Evolutionary conservation across 2,329 filamentous ascomycete genomes (phyloP).

Genomic region (Hypoxylon sp.): DNA sequence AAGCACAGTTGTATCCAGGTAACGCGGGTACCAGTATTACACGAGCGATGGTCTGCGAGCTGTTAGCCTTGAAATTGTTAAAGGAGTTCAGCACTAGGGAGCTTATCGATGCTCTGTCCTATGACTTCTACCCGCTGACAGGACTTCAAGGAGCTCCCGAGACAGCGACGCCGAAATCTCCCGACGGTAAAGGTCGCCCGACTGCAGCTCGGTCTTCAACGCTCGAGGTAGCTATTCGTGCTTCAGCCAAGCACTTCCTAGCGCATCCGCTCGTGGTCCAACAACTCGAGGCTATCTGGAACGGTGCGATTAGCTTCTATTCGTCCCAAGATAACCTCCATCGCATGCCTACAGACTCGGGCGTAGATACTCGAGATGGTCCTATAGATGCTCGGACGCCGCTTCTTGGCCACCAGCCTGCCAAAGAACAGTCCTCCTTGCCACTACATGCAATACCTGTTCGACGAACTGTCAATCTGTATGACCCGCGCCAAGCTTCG

Average conservation of each 20-base stretch:
- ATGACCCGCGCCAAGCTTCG: conserved; percentile 91
- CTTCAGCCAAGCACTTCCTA: conserved; percentile 92
- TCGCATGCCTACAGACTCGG: conserved; percentile 61
- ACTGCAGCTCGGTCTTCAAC: conserved; percentile 86
- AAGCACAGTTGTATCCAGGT: conserved; percentile 83
- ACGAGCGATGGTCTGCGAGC: conserved; percentile 88
- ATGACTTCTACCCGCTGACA: conserved; percentile 88
- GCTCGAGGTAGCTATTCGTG: conserved; percentile 91
- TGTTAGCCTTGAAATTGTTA: conserved; percentile 88
- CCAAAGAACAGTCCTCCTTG: conserved; percentile 52
- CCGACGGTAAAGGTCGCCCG: conserved; percentile 60
- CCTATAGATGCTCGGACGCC: conserved; percentile 65
- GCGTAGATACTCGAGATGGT: conserved; percentile 54
- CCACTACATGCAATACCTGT: conserved; percentile 60
- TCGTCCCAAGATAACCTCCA: conserved; percentile 89
- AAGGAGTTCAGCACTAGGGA: conserved; percentile 92
- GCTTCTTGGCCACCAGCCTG: conserved; percentile 60
- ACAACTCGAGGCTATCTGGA: conserved; percentile 98
- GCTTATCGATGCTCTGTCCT: conserved; percentile 92
- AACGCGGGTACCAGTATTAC: conserved; percentile 88
- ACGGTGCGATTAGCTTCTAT: conserved; percentile 94
- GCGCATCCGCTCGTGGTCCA: conserved; percentile 93
- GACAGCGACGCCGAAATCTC: conserved; percentile 57
- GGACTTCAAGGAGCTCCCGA: conserved; percentile 75
- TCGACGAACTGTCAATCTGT: conserved; percentile 85